These are phyloP conservation scores for Trypanosoma theileri DNA, from an alignment of 208 protist species.

Conservation along the genomic window DNA sequence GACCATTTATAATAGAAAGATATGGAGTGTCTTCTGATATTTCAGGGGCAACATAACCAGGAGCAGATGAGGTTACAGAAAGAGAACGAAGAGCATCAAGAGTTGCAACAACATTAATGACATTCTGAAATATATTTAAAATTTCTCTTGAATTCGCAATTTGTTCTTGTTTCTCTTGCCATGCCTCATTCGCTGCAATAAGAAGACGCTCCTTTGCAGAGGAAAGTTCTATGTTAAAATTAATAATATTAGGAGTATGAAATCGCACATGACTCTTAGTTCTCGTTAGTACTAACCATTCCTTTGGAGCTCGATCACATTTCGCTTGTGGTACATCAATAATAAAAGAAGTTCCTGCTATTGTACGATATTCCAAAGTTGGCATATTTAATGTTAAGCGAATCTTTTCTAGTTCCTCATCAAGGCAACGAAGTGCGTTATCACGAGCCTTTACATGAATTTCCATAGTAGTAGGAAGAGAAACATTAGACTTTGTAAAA, in stretches of 20 bases:
- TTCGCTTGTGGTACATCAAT: constrained; percentile 70
- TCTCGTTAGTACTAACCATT: constrained; percentile 77
- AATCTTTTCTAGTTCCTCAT: constrained; percentile 62
- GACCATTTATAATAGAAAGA: constrained; percentile 48
- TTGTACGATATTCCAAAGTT: constrained; percentile 73
- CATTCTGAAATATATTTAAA: constrained; percentile 38
- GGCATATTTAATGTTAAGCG: constrained; percentile 50
- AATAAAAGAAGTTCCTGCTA: constrained; percentile 76
- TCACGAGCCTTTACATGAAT: constrained; percentile 43
- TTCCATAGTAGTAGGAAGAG: constrained; percentile 32
- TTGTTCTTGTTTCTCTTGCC: constrained; percentile 46
- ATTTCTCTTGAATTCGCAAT: constrained; percentile 28
- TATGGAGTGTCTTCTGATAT: constrained; percentile 13
- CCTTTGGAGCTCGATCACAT: constrained; percentile 41
- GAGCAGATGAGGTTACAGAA: constrained; percentile 45
- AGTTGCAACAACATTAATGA: constrained; percentile 47
- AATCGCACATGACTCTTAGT: constrained; percentile 83
- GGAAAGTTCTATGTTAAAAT: constrained; percentile 55
- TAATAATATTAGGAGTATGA: constrained; percentile 64
- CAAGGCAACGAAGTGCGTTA: constrained; percentile 40
- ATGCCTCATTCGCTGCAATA: constrained; percentile 51
- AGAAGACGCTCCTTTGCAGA: constrained; percentile 70
- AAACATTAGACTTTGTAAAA: constrained; percentile 32
- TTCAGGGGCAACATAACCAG: constrained; percentile 61
- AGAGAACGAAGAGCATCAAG: constrained; percentile 72